Conservation (phyloP, 768 basidiomycete genomes). For the Lentinus brumalis region DNA sequence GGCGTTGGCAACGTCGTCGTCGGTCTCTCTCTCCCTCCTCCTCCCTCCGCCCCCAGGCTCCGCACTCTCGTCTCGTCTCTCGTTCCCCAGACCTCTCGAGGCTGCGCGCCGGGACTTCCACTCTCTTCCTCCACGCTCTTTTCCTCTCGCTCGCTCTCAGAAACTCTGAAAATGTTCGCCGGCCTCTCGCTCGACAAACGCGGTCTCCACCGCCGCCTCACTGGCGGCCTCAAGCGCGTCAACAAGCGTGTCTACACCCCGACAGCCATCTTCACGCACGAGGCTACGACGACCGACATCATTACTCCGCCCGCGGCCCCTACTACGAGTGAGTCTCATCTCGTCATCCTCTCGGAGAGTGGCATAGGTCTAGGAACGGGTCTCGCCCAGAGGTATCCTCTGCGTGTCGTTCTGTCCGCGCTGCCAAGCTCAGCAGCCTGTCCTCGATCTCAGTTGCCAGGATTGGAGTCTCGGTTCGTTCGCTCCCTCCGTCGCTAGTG, state of each 20-base stretch:
- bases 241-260: slow-evolving; percentile 19
- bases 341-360: not conserved
- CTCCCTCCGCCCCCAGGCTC: not conserved
- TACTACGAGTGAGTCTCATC: slow-evolving; percentile 5
- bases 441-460: no score
- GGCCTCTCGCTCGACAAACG: slow-evolving; percentile 13
- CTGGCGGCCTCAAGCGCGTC: slow-evolving; percentile 9
- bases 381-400: no score
- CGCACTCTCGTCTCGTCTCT: slow-evolving; percentile 5
- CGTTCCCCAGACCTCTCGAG: slow-evolving; percentile 10
- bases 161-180: slow-evolving; percentile 17
- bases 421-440: no score
- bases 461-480: no score
- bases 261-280: slow-evolving; percentile 8
- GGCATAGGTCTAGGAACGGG: no score
- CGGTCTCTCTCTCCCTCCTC: slow-evolving; percentile 1
- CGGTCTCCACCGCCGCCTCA: slow-evolving; percentile 19
- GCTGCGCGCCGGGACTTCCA: slow-evolving; percentile 19
- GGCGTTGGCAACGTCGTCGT: slow-evolving; percentile 3
- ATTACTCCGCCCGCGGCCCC: not conserved
- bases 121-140: slow-evolving; percentile 20
- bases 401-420: no score
- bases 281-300: not conserved
- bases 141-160: not conserved
- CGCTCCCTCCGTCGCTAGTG: no score